phyloP scores from a whole-genome alignment of 1,139 yeast species.

The Candida dubliniensis region DNA sequence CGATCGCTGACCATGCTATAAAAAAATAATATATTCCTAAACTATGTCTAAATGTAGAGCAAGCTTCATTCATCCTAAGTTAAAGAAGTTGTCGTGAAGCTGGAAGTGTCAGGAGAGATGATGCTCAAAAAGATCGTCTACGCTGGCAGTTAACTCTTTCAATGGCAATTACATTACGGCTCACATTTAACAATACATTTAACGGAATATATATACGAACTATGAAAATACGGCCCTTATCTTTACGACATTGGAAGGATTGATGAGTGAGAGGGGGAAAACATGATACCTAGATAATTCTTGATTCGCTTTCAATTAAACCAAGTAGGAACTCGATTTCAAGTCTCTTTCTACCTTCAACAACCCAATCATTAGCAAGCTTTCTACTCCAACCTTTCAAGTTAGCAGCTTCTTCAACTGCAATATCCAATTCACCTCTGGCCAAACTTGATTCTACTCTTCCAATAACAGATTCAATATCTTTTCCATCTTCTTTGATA shows the following conservation, averaged over 20 bases:
- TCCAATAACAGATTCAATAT: constrained; percentile 85
- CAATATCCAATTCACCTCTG: constrained; percentile 78
- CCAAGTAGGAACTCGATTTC: constrained; percentile 81
- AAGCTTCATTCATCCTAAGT: too few relatives aligned
- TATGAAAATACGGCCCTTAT: too few relatives aligned
- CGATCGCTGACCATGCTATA: too few relatives aligned
- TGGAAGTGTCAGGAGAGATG: too few relatives aligned
- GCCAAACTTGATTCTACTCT: constrained; percentile 77
- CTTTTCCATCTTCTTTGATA: constrained; percentile 62
- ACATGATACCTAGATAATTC: constrained; percentile 24
- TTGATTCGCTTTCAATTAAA: constrained; percentile 59
- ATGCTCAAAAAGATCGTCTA: too few relatives aligned
- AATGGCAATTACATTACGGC: neutral
- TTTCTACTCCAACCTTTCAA: constrained; percentile 93
- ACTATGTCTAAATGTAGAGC: too few relatives aligned
- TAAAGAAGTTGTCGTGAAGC: too few relatives aligned
- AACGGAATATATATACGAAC: neutral
- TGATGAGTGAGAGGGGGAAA: neutral
- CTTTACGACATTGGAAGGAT: neutral
- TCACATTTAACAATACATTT: neutral
- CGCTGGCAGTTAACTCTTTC: too few relatives aligned
- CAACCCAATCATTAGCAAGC: constrained; percentile 88
- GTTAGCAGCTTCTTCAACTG: constrained; percentile 88
- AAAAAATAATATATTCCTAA: too few relatives aligned
- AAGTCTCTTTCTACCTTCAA: constrained; percentile 82